Percentiles rank a stretch among this genome's conserved stretches.
phyloP scores from a whole-genome alignment of 1,139 yeast species.

The Williopsis jadinii region DNA sequence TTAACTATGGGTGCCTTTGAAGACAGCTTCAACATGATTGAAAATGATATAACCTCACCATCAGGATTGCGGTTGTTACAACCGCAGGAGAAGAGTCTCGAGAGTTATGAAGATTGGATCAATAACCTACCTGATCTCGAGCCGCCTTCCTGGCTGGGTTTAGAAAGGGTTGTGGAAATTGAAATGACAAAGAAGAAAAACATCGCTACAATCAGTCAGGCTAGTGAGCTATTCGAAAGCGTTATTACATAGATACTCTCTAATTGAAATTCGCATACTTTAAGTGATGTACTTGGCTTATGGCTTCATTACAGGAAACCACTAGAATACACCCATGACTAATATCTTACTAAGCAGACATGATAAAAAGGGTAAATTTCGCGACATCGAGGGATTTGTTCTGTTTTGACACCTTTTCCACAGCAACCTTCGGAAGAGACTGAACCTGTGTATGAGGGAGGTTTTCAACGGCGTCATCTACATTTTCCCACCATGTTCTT shows the following conservation, averaged over 20 bases:
- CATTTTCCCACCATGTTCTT: too few species aligned
- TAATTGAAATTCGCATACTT: too few species aligned
- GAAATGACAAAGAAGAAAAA: constrained; percentile 1
- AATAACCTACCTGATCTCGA: constrained; percentile 45
- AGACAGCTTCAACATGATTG: constrained; percentile 30
- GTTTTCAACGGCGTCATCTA: too few species aligned
- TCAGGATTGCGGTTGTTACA: constrained; percentile 22
- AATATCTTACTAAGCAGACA: too few species aligned
- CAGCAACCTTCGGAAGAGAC: neutral
- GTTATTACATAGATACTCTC: neutral
- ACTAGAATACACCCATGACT: too few species aligned
- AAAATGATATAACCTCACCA: constrained; percentile 21
- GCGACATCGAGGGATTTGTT: neutral
- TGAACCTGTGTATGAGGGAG: neutral
- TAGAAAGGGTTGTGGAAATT: constrained; percentile 38
- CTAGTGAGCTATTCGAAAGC: neutral
- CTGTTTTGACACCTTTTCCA: neutral
- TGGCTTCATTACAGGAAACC: too few species aligned
- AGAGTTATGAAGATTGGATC: constrained; percentile 46
- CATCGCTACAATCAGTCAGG: neutral
- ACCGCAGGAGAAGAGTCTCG: constrained; percentile 43
- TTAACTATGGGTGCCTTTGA: constrained; percentile 33
- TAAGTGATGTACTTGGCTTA: too few species aligned
- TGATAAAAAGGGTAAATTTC: neutral
- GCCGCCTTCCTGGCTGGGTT: constrained; percentile 60